Base-by-base conservation (phyloP, 2,329 filamentous ascomycete species). In the Colletotrichum sp. region DNA sequence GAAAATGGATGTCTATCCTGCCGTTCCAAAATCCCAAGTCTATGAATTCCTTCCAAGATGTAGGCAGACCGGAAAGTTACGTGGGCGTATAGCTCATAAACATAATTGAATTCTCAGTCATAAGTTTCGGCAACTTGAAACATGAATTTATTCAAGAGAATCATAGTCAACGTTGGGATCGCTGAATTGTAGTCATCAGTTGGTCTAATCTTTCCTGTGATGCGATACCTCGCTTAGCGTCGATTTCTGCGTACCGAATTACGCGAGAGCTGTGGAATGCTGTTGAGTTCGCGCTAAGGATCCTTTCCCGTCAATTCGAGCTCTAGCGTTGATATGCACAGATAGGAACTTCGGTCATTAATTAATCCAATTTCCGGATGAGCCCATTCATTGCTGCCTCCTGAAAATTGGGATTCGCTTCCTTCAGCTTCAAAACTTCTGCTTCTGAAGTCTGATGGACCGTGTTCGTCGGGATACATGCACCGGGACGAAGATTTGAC, bases 11-110 rank as follows among this genome's bases (percentile, higher is more conserved):
- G 1, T 48, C 18, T 48, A 6, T 48, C 18, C 9, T 48, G 18
- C 5, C 5, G 18, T 12, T 12, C 6, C 39, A n/a, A 2, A 48
- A n/a, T 12, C 18, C 18, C 39, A n/a, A 0, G 0, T 48, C 39
- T n/a, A 12, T 10, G 6, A 12, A 12, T n/a, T n/a, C 39, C 6
- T 12, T n/a, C 2, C 5, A 3, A 48, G 9, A 48, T 48, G 10
- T 12, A 12, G 9, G 39, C 9, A 48, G 39, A 48, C 39, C 3
- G 12, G 18, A 1, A 48, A 48, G 39, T 4, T n/a, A 9, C 9
- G 18, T 9, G 18, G 18, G 18, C 0, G 39, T n/a, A 18, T n/a
- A 10, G 9, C 18, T 43, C 39, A 43, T 10, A 2, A 3, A n/a
- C 3, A 18, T 9, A n/a, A 5, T 43, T 18, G 39, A 8, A n/a